These are phyloP conservation scores for Cryphonectria japonica DNA, from an alignment of 2,329 filamentous ascomycete genomes.

Conservation along the genomic window DNA sequence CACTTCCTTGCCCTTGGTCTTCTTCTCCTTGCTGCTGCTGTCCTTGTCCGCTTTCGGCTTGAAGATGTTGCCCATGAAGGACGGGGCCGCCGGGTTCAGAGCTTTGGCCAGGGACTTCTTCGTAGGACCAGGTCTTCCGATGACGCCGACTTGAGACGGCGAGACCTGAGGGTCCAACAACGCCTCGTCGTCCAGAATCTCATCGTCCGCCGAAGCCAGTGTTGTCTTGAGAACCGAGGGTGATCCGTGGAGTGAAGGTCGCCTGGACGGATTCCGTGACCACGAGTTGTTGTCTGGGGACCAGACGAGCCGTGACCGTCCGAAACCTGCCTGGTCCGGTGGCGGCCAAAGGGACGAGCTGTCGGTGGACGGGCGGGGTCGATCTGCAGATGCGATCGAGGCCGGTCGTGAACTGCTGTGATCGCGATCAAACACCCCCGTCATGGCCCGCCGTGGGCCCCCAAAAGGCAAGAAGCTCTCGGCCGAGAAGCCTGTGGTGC, in stretches of 20 bases:
- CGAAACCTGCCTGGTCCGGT: constrained; percentile 49
- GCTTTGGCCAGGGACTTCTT: constrained; percentile 59
- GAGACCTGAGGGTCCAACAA: constrained; percentile 55
- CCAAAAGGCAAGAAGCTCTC: constrained; percentile 53
- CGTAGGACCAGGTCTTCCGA: constrained; percentile 70
- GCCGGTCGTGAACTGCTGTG: constrained; percentile 66
- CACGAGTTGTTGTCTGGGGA: constrained; percentile 52
- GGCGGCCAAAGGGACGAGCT: constrained; percentile 75
- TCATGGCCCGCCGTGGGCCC: constrained; percentile 49
- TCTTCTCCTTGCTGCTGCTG: constrained; percentile 45
- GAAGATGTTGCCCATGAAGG: constrained; percentile 77
- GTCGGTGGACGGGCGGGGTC: constrained; percentile 79
- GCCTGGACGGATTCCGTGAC: constrained; percentile 74
- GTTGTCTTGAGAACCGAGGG: constrained; percentile 65
- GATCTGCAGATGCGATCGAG: constrained; percentile 70
- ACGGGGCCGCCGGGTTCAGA: constrained; percentile 87
- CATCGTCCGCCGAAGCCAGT: constrained; percentile 66
- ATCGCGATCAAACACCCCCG: constrained; percentile 56
- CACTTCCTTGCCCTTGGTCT: constrained; percentile 45
- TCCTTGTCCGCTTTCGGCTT: constrained; percentile 48
- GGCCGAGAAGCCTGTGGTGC: constrained; percentile 45
- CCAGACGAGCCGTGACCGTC: constrained; percentile 27
- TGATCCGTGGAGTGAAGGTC: constrained; percentile 80
- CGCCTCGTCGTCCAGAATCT: constrained; percentile 63
- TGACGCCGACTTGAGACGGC: constrained; percentile 67